Conservation (phyloP, 225 moss, liverwort and hornwort genomes). For the Antitrichia curtipendula region DNA sequence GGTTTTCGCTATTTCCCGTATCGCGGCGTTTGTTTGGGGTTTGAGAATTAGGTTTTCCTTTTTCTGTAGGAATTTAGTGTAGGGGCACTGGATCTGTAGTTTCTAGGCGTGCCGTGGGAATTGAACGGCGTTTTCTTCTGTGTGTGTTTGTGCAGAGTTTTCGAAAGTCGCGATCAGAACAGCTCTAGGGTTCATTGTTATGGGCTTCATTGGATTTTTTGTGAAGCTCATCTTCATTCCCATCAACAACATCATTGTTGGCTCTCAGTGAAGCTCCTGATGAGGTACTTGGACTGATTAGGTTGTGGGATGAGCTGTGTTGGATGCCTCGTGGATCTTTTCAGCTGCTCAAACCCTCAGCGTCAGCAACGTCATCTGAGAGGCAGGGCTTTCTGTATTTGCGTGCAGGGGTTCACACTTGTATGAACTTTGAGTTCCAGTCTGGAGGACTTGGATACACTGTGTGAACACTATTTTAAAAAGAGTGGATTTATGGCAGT, state of each 20-base stretch:
- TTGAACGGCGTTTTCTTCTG: background rate
- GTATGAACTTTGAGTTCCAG: background rate
- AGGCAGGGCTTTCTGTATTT: background rate
- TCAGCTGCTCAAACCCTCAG: background rate
- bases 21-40: background rate
- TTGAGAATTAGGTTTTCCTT: background rate
- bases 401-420: background rate
- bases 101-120: background rate
- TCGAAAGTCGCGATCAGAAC: conserved; percentile 69
- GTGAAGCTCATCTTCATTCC: conserved; percentile 90
- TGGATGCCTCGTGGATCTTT: background rate
- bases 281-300: background rate
- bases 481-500: background rate
- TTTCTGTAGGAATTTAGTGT: background rate
- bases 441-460: background rate
- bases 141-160: conserved; percentile 29
- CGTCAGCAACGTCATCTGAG: background rate
- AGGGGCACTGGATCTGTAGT: background rate
- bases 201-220: conserved; percentile 79
- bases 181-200: conserved; percentile 66
- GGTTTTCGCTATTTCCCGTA: background rate
- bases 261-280: conserved; percentile 5
- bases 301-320: background rate
- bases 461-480: background rate
- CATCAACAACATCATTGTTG: conserved; percentile 84